Evolutionary conservation across 768 basidiomycete genomes (phyloP).

Genomic region (Termitomyces sp.): DNA sequence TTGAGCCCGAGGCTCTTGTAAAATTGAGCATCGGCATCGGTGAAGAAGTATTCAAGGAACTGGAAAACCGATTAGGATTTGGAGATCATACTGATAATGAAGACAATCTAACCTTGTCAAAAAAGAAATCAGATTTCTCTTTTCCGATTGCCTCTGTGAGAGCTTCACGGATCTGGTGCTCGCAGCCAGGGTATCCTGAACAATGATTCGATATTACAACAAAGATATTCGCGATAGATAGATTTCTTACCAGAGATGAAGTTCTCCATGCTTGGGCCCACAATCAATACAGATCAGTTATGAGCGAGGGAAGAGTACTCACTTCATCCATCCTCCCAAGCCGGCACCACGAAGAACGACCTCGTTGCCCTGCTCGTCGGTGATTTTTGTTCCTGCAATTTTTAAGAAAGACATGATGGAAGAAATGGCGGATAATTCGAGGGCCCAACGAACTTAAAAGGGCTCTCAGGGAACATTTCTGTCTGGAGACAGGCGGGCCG

Average conservation of each 20-base stretch:
- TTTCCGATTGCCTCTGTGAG: conserved; percentile 60
- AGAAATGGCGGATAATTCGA: background rate
- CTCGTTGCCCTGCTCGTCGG: conserved; percentile 50
- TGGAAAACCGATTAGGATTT: conserved; percentile 18
- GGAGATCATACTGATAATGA: background rate
- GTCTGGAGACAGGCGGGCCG: conserved; percentile 5
- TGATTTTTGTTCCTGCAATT: conserved; percentile 54
- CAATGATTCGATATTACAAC: background rate
- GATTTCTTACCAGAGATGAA: conserved; percentile 53
- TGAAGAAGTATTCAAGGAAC: conserved; percentile 85
- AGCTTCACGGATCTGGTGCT: conserved; percentile 69
- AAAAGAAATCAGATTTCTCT: conserved; percentile 71
- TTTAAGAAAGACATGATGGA: conserved; percentile 46
- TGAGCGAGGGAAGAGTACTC: conserved; percentile 22
- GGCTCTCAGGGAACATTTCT: conserved; percentile 2
- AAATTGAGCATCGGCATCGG: conserved; percentile 66
- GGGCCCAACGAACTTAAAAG: conserved; percentile 8
- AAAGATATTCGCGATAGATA: background rate
- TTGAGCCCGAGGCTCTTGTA: conserved; percentile 78
- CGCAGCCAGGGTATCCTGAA: conserved; percentile 73
- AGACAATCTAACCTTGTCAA: conserved; percentile 56
- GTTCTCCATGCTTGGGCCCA: conserved; percentile 58
- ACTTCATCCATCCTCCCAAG: conserved; percentile 88
- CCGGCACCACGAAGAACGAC: conserved; percentile 67
- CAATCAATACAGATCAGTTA: conserved; percentile 4